Percentiles rank a stretch among this genome's conserved stretches.
Conservation (phyloP, 352 stramenopile genomes). For the Blastocystis sp. region DNA sequence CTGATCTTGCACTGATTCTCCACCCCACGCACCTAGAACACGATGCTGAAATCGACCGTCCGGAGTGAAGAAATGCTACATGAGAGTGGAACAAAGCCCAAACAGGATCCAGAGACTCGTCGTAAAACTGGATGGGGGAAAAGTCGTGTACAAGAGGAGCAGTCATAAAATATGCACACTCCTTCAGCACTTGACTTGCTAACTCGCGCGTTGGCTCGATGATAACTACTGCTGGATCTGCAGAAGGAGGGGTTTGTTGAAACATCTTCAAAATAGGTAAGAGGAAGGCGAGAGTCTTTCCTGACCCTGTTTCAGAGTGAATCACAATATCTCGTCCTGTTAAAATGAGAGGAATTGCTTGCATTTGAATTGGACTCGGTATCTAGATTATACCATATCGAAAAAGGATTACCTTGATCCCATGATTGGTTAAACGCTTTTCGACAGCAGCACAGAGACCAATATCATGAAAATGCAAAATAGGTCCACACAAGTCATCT, state of each 20-base stretch:
- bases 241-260: neutral
- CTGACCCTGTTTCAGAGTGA: conserved; percentile 35
- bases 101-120: neutral
- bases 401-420: neutral
- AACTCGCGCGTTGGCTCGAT: conserved; percentile 34
- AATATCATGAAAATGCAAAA: neutral
- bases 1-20: neutral
- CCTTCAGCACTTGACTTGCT: neutral
- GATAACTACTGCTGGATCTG: neutral
- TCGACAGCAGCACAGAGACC: neutral
- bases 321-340: conserved; percentile 16
- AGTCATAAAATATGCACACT: neutral
- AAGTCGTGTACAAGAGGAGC: neutral
- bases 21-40: conserved; percentile 24
- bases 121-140: neutral
- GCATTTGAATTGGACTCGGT: conserved; percentile 37
- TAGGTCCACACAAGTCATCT: neutral
- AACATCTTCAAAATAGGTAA: conserved; percentile 8
- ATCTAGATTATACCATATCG: neutral
- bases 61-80: neutral
- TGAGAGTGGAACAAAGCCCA: neutral
- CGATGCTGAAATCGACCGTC: neutral
- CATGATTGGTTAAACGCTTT: neutral
- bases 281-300: conserved; percentile 30
- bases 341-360: conserved; percentile 27